Percentiles rank a stretch among this genome's conserved stretches.
Evolutionary conservation across 345 rosid species (phyloP).

Genomic region (Trapa incisa): DNA sequence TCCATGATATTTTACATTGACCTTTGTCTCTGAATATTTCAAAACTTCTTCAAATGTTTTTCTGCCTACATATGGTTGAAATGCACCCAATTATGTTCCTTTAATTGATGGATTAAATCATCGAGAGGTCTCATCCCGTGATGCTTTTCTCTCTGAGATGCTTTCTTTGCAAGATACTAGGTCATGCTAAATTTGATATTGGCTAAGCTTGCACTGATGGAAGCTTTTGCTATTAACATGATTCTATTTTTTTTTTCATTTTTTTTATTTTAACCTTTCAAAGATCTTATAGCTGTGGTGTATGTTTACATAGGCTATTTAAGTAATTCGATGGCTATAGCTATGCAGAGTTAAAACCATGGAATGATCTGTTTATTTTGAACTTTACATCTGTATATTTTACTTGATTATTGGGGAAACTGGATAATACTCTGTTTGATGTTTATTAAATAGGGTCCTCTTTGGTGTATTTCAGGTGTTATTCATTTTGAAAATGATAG

Average conservation of each 20-base stretch:
- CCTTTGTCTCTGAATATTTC: too few species aligned
- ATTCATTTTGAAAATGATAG: slow-evolving; percentile 54
- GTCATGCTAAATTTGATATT: neutral
- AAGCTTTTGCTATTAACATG: neutral
- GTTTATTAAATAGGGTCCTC: neutral
- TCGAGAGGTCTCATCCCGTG: too few species aligned
- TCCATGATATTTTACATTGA: too few species aligned
- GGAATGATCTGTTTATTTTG: neutral
- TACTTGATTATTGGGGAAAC: neutral
- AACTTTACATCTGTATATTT: neutral
- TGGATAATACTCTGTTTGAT: neutral
- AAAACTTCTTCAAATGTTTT: too few species aligned
- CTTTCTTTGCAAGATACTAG: too few species aligned
- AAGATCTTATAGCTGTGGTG: slow-evolving; percentile 26
- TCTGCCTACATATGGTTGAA: neutral
- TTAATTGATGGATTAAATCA: too few species aligned
- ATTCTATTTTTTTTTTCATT: neutral
- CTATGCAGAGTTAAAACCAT: neutral
- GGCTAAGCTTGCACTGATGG: neutral
- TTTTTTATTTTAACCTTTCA: neutral
- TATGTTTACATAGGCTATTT: slow-evolving; percentile 26
- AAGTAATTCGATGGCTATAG: slow-evolving; percentile 26
- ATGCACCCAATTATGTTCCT: neutral
- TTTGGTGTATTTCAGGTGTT: slow-evolving; percentile 37
- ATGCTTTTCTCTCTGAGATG: too few species aligned